Conservation (phyloP, 2,329 filamentous ascomycete genomes). For the Phaeosphaeria sp. region DNA sequence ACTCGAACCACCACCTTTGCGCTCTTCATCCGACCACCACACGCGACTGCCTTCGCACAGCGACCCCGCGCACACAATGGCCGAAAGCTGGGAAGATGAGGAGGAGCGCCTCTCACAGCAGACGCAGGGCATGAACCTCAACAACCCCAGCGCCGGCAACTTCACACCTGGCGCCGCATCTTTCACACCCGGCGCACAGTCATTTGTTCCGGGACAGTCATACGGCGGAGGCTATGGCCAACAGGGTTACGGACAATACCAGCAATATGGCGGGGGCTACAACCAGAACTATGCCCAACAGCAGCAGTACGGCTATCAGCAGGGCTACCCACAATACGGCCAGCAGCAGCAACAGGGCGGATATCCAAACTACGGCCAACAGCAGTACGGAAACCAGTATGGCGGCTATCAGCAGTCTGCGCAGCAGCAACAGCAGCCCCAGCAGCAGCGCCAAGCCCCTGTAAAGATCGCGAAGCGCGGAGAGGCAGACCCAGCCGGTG, state of each 20-base stretch:
- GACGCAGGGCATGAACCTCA: conserved; percentile 47
- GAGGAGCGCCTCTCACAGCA: conserved; percentile 79
- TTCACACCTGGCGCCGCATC: conserved; percentile 73
- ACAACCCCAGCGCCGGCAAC: conserved; percentile 29
- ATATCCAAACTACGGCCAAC: conserved; percentile 30
- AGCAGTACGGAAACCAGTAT: conserved; percentile 39
- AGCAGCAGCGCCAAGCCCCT: conserved; percentile 59
- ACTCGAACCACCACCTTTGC: conserved; percentile 1
- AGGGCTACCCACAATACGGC: conserved; percentile 55
- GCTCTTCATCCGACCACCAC: conserved; percentile 5
- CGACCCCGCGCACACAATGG: conserved; percentile 65
- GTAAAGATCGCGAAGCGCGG: conserved; percentile 69
- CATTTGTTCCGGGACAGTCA: conserved; percentile 75
- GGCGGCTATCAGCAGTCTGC: conserved; percentile 56
- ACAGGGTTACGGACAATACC: conserved; percentile 38
- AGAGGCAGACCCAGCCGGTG: conserved; percentile 57
- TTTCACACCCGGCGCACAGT: conserved; percentile 75
- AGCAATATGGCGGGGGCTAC: conserved; percentile 58
- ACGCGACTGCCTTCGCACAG: conserved; percentile 7
- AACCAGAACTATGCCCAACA: conserved; percentile 50
- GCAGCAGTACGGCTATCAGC: conserved; percentile 58
- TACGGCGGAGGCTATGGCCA: conserved; percentile 57
- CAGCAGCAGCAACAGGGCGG: conserved; percentile 49
- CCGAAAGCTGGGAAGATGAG: conserved; percentile 94
- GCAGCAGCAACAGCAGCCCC: conserved; percentile 46